Conservation (phyloP, 495 filamentous ascomycete species). For the Podospora bellae-mahoneyi region DNA sequence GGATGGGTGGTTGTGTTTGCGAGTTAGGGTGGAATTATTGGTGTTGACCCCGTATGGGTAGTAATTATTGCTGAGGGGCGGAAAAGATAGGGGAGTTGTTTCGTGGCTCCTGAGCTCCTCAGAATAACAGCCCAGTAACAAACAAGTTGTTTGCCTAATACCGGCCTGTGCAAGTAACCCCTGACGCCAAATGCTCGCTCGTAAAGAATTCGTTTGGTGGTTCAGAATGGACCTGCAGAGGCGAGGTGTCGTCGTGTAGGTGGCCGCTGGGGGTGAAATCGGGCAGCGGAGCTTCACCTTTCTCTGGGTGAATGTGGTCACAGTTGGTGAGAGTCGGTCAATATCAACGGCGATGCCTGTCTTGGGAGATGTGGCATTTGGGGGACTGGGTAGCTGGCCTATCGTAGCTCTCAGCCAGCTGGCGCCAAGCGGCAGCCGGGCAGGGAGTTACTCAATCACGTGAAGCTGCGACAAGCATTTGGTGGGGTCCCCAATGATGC, state of each 20-base stretch:
- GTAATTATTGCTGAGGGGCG: constrained; percentile 21
- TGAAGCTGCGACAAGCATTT: neutral
- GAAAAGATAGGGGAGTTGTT: neutral
- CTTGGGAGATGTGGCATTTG: constrained; percentile 39
- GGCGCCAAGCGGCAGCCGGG: constrained; percentile 18
- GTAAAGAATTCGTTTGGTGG: constrained; percentile 14
- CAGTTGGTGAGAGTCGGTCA: constrained; percentile 25
- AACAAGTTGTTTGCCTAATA: neutral
- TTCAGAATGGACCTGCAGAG: constrained; percentile 13
- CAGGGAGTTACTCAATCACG: constrained; percentile 16
- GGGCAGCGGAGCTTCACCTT: constrained; percentile 29
- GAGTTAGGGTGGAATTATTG: neutral
- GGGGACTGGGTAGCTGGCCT: constrained; percentile 18
- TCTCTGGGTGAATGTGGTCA: constrained; percentile 15
- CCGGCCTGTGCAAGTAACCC: constrained; percentile 4
- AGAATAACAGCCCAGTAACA: neutral
- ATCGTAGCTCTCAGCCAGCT: constrained; percentile 20
- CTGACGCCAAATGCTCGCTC: neutral
- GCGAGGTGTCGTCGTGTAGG: constrained; percentile 13
- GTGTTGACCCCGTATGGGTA: neutral
- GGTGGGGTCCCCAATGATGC: constrained; percentile 23
- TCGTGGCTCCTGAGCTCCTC: constrained; percentile 13
- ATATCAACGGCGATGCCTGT: constrained; percentile 27
- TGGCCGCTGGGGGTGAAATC: constrained; percentile 22
- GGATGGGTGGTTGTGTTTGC: neutral